Evolutionary conservation across 2,329 filamentous ascomycete species (phyloP), one percentile per base, ranked within the genome.

Genomic region (Phaeophleospora eucalypticola): DNA sequence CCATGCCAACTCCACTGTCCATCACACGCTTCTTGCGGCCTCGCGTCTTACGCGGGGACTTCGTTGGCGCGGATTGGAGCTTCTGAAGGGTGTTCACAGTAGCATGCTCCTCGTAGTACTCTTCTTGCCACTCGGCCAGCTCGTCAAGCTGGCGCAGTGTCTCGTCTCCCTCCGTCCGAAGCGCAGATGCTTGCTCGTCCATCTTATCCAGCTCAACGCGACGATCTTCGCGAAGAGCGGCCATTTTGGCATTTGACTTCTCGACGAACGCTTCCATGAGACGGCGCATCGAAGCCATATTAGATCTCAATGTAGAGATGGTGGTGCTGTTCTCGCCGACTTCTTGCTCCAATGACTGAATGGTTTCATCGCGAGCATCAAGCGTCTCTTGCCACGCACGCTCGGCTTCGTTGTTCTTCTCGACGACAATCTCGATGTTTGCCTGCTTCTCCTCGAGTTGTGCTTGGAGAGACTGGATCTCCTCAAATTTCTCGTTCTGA

Each of bases 321-420:
- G 46, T 57, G 43, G 53, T 48, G 37, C 59, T 61, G 4, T 52
- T 20, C 34, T 52, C 45, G 9, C 19, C 34, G 10, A 1, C 33
- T 10, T 17, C 15, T 14, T 46, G 41, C 15, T 49, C 50, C 44
- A 72, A 62, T n/a, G 55, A 48, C 14, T 62, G 61, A 44, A 73
- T 69, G 37, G 70, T 65, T 38, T 59, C 57, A 37, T 71, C 65
- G 32, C 67, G 63, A 9, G 64, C 64, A 10, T 62, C 59, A 16
- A 71, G 59, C 9, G 69, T 60, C 42, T 70, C 68, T 46, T 66
- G 66, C 53, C 72, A 67, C 19, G 66, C 65, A 3, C 60, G 61
- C 46, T 74, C 72, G 38, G 69, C 67, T 33, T 62, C 54, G 9
- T 51, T 9, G 8, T 18, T 19, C 36, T 37, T 16, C 19, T 37